phyloP scores from a whole-genome alignment of 2,329 filamentous ascomycete species.

The Colletotrichum truncatum region DNA sequence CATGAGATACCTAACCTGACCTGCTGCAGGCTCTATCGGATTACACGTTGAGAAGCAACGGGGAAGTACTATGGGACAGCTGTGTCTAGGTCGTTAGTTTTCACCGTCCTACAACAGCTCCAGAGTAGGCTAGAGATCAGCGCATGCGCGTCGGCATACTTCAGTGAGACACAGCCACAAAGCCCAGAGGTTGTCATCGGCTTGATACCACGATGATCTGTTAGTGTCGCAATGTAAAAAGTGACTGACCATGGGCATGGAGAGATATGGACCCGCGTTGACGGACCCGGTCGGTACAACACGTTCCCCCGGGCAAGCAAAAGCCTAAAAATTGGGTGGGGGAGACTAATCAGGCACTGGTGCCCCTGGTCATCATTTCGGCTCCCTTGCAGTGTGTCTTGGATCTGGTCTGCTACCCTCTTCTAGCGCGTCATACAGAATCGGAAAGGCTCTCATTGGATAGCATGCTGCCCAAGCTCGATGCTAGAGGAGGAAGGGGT shows the following conservation, averaged over 20 bases:
- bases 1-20: constrained; percentile 8
- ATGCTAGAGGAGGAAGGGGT: background rate
- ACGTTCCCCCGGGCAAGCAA: constrained; percentile 21
- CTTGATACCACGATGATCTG: background rate
- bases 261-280: constrained; percentile 13
- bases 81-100: background rate
- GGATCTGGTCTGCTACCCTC: constrained; percentile 10
- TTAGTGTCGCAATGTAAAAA: background rate
- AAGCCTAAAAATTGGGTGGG: constrained; percentile 28
- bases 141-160: constrained; percentile 8
- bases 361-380: constrained; percentile 12
- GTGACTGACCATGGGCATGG: background rate
- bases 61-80: background rate
- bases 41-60: background rate
- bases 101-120: background rate
- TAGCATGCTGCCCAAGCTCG: background rate
- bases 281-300: constrained; percentile 27
- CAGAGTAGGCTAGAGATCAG: constrained; percentile 1
- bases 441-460: constrained; percentile 18
- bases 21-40: constrained; percentile 20
- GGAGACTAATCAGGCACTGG: constrained; percentile 7
- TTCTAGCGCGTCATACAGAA: constrained; percentile 6
- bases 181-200: constrained; percentile 10
- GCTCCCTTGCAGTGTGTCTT: constrained; percentile 11
- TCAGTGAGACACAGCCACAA: constrained; percentile 26